Conservation (phyloP, 2,329 filamentous ascomycete species). For the Nothophaeocryptopus gaeumannii region DNA sequence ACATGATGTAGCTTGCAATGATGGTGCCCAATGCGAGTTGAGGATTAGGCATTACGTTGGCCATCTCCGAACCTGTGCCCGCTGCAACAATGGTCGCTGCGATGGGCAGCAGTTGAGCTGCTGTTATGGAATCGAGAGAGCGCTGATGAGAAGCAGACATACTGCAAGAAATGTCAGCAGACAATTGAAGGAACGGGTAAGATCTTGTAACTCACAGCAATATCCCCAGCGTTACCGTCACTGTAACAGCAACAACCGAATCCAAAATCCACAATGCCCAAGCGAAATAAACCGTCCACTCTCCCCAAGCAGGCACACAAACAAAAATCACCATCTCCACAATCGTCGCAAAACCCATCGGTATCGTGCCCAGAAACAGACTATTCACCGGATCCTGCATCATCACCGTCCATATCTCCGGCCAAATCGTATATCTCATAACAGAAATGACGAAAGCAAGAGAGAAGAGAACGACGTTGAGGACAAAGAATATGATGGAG, state of each 20-base stretch:
- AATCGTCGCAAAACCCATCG: conserved; percentile 33
- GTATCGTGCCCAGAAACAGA: conserved; percentile 58
- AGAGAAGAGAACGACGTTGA: conserved; percentile 56
- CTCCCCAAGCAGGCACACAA: conserved; percentile 32
- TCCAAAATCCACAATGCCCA: conserved; percentile 52
- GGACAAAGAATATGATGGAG: conserved; percentile 58
- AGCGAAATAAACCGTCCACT: conserved; percentile 48
- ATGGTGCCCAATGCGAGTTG: conserved; percentile 60
- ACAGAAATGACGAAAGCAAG: conserved; percentile 45
- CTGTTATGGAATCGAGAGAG: conserved; percentile 58
- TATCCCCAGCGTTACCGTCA: conserved; percentile 36
- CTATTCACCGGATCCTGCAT: conserved; percentile 64
- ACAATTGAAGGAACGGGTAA: not conserved
- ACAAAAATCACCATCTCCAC: conserved; percentile 29
- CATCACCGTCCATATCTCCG: conserved; percentile 65
- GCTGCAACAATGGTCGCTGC: conserved; percentile 64
- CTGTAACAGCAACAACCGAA: conserved; percentile 42
- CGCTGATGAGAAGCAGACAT: conserved; percentile 22
- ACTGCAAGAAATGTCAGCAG: conserved; percentile 6
- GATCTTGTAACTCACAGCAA: conserved; percentile 32
- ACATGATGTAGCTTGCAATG: conserved; percentile 65
- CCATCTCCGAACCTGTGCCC: conserved; percentile 61
- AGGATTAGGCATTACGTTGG: conserved; percentile 54
- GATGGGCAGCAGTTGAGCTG: conserved; percentile 63
- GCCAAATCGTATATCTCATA: conserved; percentile 63